Evolutionary conservation across 2,329 filamentous ascomycete genomes (phyloP).

Genomic region (Colletotrichum magnum): DNA sequence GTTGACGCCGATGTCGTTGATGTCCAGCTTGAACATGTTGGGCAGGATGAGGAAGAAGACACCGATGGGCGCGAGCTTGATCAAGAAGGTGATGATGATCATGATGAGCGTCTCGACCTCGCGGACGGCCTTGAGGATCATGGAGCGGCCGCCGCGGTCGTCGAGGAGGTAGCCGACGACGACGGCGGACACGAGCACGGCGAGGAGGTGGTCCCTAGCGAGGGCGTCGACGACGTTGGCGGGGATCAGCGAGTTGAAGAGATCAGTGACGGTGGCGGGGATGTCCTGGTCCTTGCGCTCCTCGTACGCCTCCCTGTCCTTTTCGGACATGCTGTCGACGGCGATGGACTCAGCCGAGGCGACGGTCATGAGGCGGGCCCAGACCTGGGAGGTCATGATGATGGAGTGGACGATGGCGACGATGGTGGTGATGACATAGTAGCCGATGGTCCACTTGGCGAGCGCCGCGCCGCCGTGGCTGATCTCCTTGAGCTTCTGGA

Average conservation of each 20-base stretch:
- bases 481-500: constrained; percentile 64
- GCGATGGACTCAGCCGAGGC: constrained; percentile 52
- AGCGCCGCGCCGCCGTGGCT: constrained; percentile 58
- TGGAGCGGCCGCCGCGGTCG: constrained; percentile 49
- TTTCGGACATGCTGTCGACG: constrained; percentile 46
- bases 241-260: constrained; percentile 65
- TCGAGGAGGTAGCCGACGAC: constrained; percentile 63
- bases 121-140: constrained; percentile 58
- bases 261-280: constrained; percentile 60
- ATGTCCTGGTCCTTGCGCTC: constrained; percentile 52
- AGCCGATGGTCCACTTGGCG: constrained; percentile 63
- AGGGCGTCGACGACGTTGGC: constrained; percentile 63
- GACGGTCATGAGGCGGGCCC: constrained; percentile 59
- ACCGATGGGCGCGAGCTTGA: constrained; percentile 64
- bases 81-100: constrained; percentile 62
- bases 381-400: constrained; percentile 62
- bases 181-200: constrained; percentile 61
- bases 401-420: constrained; percentile 63
- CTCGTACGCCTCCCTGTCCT: constrained; percentile 49
- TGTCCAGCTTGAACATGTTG: constrained; percentile 64
- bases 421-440: constrained; percentile 65
- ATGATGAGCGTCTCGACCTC: constrained; percentile 65
- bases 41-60: constrained; percentile 67
- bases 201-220: constrained; percentile 61
- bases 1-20: constrained; percentile 62